Evolutionary conservation across 2,329 filamentous ascomycete genomes (phyloP).

Genomic region (Fusarium sulawesiense): DNA sequence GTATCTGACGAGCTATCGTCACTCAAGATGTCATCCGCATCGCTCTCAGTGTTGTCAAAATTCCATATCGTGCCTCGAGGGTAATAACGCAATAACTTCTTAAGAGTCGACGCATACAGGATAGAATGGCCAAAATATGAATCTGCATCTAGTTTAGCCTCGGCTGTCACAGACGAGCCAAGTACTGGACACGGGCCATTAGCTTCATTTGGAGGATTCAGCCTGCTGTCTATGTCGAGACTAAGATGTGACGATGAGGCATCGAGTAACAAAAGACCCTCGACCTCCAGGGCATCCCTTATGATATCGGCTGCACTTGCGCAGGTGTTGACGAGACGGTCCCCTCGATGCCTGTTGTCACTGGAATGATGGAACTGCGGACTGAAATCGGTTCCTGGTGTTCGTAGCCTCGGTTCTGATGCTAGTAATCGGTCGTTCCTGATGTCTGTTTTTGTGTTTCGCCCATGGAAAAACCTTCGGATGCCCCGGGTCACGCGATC

Average conservation of each 20-base stretch:
- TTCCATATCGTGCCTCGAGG: conserved; percentile 1
- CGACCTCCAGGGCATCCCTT: neutral
- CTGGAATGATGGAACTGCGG: neutral
- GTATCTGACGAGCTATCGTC: neutral
- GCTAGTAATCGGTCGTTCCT: neutral
- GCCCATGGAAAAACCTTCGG: neutral
- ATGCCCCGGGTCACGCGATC: neutral
- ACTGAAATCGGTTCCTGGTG: neutral
- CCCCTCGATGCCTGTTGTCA: neutral
- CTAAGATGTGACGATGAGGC: neutral
- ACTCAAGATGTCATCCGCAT: neutral
- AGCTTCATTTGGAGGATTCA: neutral
- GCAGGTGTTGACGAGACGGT: neutral
- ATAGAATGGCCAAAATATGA: neutral
- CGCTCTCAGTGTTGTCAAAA: neutral
- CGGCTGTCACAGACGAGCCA: neutral
- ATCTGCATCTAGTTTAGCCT: rapidly evolving
- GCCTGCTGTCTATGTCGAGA: too few relatives aligned
- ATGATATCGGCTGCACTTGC: neutral
- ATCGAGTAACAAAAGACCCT: neutral
- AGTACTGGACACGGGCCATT: neutral
- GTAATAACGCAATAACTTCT: neutral
- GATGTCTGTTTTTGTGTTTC: neutral
- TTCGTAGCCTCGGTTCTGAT: neutral
- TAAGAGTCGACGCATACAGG: rapidly evolving